Evolutionary conservation across 116 monocot species (phyloP).

Genomic region (Zostera marina): DNA sequence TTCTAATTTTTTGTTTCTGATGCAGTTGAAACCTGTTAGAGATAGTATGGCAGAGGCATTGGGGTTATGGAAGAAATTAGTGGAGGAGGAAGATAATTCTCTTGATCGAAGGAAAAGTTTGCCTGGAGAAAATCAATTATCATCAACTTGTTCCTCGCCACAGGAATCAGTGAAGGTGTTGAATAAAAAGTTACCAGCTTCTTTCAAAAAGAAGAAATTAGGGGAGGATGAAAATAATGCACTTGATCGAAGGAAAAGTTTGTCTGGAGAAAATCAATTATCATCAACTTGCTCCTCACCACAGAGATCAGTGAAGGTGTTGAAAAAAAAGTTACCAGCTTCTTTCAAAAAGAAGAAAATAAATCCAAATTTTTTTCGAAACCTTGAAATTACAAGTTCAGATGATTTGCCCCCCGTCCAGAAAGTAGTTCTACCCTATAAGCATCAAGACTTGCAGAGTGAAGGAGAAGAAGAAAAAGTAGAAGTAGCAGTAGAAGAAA

Average conservation of each 20-base stretch:
- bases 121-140: background rate
- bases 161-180: conserved; percentile 52
- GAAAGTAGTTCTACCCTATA: conserved; percentile 82
- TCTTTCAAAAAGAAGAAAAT: conserved; percentile 76
- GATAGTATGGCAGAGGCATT: conserved; percentile 77
- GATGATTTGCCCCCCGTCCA: conserved; percentile 52
- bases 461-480: conserved; percentile 23
- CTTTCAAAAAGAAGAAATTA: conserved; percentile 74
- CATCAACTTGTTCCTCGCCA: conserved; percentile 26
- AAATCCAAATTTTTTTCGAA: conserved; percentile 89
- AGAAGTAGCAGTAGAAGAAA: conserved; percentile 17
- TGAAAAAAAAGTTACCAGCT: conserved; percentile 50
- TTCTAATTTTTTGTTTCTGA: background rate
- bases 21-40: conserved; percentile 84
- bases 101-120: conserved; percentile 25
- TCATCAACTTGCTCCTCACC: conserved; percentile 28
- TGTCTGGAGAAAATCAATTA: background rate
- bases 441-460: conserved; percentile 22
- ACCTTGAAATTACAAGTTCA: conserved; percentile 53
- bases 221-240: too few species aligned
- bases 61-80: conserved; percentile 54
- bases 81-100: conserved; percentile 30
- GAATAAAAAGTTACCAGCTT: conserved; percentile 44
- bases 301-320: conserved; percentile 42
- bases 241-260: too few species aligned